A percentile compares a stretch with the other conserved stretches of the same genome.
Conservation (phyloP, 2,329 filamentous ascomycete genomes). For the Phialemonium atrogriseum region DNA sequence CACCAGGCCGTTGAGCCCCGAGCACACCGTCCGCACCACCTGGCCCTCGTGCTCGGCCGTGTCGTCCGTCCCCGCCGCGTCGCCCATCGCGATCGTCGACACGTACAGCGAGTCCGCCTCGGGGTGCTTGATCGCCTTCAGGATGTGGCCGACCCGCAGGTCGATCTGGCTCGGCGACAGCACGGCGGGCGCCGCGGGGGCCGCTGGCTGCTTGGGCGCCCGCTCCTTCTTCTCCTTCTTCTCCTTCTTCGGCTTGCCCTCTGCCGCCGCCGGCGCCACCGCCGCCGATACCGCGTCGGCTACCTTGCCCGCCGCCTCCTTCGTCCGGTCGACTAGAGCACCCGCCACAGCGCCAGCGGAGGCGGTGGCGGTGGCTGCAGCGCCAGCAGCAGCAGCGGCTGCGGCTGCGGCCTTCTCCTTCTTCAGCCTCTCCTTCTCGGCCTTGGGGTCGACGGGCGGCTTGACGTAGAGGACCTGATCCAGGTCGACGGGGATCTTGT, state of each 20-base stretch:
- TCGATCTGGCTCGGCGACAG: conserved; percentile 84
- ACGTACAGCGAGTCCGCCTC: conserved; percentile 96
- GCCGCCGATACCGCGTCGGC: conserved; percentile 18
- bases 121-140: conserved; percentile 91
- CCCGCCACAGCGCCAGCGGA: conserved; percentile 36
- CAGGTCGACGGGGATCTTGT: conserved; percentile 72
- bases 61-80: conserved; percentile 77
- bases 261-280: conserved; percentile 22
- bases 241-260: conserved; percentile 60
- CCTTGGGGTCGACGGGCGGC: conserved; percentile 82
- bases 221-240: conserved; percentile 96
- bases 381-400: conserved; percentile 39
- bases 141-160: conserved; percentile 91
- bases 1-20: conserved; percentile 85
- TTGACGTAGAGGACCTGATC: conserved; percentile 80
- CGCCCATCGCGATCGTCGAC: conserved; percentile 90
- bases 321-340: conserved; percentile 51
- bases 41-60: conserved; percentile 88
- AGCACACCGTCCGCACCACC: conserved; percentile 91
- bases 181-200: conserved; percentile 67
- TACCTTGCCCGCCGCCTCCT: conserved; percentile 33
- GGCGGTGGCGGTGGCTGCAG: conserved; percentile 29
- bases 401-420: conserved; percentile 79
- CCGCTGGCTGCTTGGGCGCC: conserved; percentile 62
- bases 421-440: conserved; percentile 94